Evolutionary conservation across 1,139 yeast species (phyloP).

Genomic region (Zygoascus meyerae): DNA sequence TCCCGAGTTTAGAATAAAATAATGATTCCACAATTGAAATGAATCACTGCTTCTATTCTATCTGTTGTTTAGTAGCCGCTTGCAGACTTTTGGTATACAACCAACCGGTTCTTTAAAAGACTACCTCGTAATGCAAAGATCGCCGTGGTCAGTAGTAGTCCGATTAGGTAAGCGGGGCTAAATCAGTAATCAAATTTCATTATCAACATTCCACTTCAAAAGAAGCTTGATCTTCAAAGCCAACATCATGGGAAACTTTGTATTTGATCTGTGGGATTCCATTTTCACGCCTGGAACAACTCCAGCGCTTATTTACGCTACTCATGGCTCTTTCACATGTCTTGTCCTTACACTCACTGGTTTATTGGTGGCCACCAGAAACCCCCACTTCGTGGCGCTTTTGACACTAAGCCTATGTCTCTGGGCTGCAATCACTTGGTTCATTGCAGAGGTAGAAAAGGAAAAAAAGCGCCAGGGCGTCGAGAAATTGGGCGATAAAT

Average conservation of each 20-base stretch:
- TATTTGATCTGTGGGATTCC: slow-evolving; percentile 79
- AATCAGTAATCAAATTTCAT: background rate
- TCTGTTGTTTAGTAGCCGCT: no score
- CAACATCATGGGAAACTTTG: slow-evolving; percentile 16
- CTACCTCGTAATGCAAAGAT: no score
- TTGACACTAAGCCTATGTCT: slow-evolving; percentile 62
- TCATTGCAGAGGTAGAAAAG: slow-evolving; percentile 60
- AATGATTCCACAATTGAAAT: no score
- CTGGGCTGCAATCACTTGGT: slow-evolving; percentile 86
- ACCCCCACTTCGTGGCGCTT: slow-evolving; percentile 73
- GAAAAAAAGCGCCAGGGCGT: slow-evolving; percentile 34
- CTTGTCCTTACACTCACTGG: slow-evolving; percentile 48
- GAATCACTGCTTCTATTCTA: no score
- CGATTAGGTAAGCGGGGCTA: no score
- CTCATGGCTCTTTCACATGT: slow-evolving; percentile 61
- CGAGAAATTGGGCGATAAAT: no score
- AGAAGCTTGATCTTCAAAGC: background rate
- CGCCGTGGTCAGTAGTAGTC: no score
- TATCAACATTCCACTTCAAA: background rate
- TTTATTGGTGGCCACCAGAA: slow-evolving; percentile 57
- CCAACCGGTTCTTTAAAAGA: no score
- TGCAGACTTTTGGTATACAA: no score
- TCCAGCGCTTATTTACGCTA: slow-evolving; percentile 78
- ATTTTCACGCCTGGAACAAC: slow-evolving; percentile 92
- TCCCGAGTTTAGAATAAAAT: no score